Percentiles rank a stretch among this genome's conserved stretches.
phyloP scores from a whole-genome alignment of 768 basidiomycete genomes.

The Suillus variegatus region DNA sequence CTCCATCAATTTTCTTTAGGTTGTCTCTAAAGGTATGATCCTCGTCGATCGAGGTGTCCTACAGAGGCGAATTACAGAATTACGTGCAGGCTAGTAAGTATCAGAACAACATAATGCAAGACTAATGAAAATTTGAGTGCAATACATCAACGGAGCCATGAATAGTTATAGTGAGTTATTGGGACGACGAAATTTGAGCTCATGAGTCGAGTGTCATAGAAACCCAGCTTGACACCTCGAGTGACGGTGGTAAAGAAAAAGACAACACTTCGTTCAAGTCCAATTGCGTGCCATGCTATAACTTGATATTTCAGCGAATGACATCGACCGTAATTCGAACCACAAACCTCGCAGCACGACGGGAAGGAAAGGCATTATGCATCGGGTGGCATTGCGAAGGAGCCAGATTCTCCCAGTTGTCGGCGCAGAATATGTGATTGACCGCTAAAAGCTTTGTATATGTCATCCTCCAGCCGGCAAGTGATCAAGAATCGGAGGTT shows the following conservation, averaged over 20 bases:
- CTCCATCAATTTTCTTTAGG: background rate
- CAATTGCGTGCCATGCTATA: background rate
- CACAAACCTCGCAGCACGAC: background rate
- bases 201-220: background rate
- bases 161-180: background rate
- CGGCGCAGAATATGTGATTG: constrained; percentile 9
- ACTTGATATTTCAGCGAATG: background rate
- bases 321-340: background rate
- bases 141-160: background rate
- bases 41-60: background rate
- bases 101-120: background rate
- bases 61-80: background rate
- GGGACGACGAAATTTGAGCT: background rate
- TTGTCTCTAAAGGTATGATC: background rate
- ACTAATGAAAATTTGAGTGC: background rate
- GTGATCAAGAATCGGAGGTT: constrained; percentile 30
- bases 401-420: background rate
- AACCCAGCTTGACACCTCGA: background rate
- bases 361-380: background rate
- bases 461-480: constrained; percentile 26
- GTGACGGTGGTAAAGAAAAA: background rate
- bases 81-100: background rate
- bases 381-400: background rate
- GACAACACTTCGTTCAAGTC: background rate
- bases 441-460: constrained; percentile 12